These are phyloP conservation scores for Pichia rugopelliculosa DNA, from an alignment of 805 yeast species.

Conservation along the genomic window DNA sequence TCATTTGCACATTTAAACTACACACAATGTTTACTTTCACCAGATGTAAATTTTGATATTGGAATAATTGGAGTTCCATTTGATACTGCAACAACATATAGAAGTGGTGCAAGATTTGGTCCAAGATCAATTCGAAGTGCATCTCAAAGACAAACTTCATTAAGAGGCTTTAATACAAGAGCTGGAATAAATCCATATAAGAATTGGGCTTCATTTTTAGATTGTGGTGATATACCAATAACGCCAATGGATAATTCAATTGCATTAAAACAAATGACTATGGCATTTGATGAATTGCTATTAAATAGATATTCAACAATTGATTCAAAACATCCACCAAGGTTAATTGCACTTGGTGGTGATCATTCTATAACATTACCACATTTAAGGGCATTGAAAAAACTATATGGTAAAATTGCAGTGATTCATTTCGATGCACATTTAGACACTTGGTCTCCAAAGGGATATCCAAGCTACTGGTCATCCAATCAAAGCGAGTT, in stretches of 20 bases:
- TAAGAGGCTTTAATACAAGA: slow-evolving; percentile 62
- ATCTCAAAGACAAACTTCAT: slow-evolving; percentile 60
- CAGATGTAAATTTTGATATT: slow-evolving; percentile 49
- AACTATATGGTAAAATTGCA: slow-evolving; percentile 58
- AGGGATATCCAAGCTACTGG: slow-evolving; percentile 47
- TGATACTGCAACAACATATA: slow-evolving; percentile 72
- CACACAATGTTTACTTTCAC: slow-evolving; percentile 46
- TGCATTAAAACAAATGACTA: slow-evolving; percentile 47
- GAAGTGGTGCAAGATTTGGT: slow-evolving; percentile 82
- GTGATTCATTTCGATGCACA: slow-evolving; percentile 83
- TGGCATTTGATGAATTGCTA: slow-evolving; percentile 49
- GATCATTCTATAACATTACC: slow-evolving; percentile 76
- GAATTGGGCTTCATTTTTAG: slow-evolving; percentile 42
- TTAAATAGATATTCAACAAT: slow-evolving; percentile 25
- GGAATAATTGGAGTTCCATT: slow-evolving; percentile 77
- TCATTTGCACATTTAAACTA: slow-evolving; percentile 70
- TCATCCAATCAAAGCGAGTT: slow-evolving; percentile 37
- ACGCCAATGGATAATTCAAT: slow-evolving; percentile 51
- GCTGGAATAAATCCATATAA: slow-evolving; percentile 45
- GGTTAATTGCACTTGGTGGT: slow-evolving; percentile 71
- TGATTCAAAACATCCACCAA: slow-evolving; percentile 39
- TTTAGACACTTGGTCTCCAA: slow-evolving; percentile 75
- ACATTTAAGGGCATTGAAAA: slow-evolving; percentile 55
- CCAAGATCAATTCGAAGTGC: slow-evolving; percentile 65
- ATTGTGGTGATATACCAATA: slow-evolving; percentile 53